These are phyloP conservation scores for Apiospora aurea DNA, from an alignment of 2,329 filamentous ascomycete genomes.

Conservation along the genomic window DNA sequence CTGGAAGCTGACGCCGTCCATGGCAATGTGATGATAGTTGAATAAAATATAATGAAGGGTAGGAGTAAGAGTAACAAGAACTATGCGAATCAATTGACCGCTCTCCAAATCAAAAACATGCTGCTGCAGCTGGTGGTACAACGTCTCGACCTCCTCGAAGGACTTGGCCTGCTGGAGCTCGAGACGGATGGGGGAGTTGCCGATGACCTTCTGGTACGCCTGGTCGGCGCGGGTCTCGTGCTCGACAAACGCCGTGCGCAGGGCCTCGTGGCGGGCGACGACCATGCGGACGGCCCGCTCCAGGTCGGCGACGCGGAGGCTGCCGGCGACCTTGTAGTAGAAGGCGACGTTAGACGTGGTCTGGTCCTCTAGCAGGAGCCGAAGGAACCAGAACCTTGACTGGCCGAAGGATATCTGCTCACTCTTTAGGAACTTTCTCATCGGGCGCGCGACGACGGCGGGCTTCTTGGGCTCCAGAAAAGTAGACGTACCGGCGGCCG, in stretches of 20 bases:
- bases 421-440: not conserved
- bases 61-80: constrained; percentile 43
- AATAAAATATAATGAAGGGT: constrained; percentile 49
- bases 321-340: not conserved
- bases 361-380: not conserved
- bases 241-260: not conserved
- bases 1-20: constrained; percentile 54
- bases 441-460: constrained; percentile 20
- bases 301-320: not conserved
- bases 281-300: not conserved
- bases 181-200: not conserved
- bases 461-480: not conserved
- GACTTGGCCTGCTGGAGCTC: not conserved
- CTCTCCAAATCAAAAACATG: constrained; percentile 48
- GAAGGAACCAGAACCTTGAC: constrained; percentile 6
- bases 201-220: constrained; percentile 31
- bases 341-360: not conserved
- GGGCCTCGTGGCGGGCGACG: not conserved
- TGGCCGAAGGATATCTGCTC: not conserved
- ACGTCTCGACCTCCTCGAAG: constrained; percentile 37
- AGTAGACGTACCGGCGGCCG: not conserved
- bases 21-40: constrained; percentile 54
- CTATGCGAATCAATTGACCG: constrained; percentile 44
- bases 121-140: constrained; percentile 41
- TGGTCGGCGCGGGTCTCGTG: constrained; percentile 28